Base-by-base conservation (phyloP, 1,284 basidiomycete species). In the Melampsora americana region DNA sequence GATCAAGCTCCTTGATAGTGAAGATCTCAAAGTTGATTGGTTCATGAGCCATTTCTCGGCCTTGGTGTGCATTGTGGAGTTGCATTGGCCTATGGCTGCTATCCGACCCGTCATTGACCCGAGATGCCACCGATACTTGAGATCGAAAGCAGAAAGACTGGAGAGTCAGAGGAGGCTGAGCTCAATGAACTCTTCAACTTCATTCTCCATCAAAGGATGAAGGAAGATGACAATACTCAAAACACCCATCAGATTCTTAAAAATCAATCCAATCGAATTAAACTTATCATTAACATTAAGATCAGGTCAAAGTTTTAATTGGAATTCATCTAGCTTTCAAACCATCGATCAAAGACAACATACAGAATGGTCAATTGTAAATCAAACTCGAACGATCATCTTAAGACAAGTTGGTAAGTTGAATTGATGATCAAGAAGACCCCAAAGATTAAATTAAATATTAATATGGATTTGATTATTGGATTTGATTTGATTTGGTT, bases 391-490 rank as follows among this genome's bases (percentile, higher is more conserved):
- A 30, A 82, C 81, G 0, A 77, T 82, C 9, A 80, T 80, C 5
- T 67, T 81, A 3, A 50, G 80, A 28, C 81, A 82, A 62, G 81
- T 80, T 56, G 78, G 81, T 81, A 28, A 74, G 79, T 66, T n/a
- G n/a, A n/a, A n/a, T n/a, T n/a, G n/a, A n/a, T n/a, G n/a, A n/a
- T n/a, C 20, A 65, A 18, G 46, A 11, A 7, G 46, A 23, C n/a
- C n/a, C 59, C 23, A 61, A 12, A 61, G n/a, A n/a, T n/a, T n/a
- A n/a, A n/a, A n/a, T n/a, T 66, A 2, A 44, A 66, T 12, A 35
- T 32, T 23, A 23, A 42, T 32, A 6, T 48, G 11, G n/a, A 20
- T 35, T 66, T n/a, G 20, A 20, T n/a, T n/a, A n/a, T n/a, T n/a
- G n/a, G n/a, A n/a, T n/a, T n/a, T 39, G n/a, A 5, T 44, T n/a